Conservation (phyloP, 306 rosid genomes). For the Trifolium pratense region DNA sequence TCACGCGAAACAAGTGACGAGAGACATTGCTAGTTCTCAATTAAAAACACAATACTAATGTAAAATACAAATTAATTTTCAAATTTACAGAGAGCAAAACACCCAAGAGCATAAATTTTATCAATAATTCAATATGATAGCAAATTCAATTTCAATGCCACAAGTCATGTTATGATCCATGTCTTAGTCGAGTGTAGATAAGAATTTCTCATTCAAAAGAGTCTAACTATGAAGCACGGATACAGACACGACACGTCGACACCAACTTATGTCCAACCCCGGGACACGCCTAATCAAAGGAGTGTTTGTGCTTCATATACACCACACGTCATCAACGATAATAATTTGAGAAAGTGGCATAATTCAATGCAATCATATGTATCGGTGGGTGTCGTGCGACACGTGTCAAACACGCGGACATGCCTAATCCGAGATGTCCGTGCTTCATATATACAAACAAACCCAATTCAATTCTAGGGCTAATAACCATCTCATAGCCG, state of each 20-base stretch:
- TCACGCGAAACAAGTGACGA: constrained; percentile 6
- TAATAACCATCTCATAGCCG: constrained; percentile 7
- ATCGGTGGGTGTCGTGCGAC: too few relatives aligned
- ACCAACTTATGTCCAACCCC: too few relatives aligned
- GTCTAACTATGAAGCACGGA: too few relatives aligned
- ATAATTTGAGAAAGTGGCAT: too few relatives aligned
- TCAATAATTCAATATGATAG: constrained; percentile 1
- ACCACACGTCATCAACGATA: too few relatives aligned
- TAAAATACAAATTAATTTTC: not conserved
- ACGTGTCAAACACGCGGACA: too few relatives aligned
- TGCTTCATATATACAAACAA: not conserved
- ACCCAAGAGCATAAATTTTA: not conserved
- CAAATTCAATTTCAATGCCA: not conserved
- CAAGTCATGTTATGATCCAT: not conserved
- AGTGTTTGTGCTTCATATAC: too few relatives aligned
- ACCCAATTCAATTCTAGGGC: constrained; percentile 8
- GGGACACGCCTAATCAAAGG: too few relatives aligned
- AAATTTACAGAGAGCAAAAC: not conserved
- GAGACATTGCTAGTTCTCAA: not conserved
- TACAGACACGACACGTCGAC: too few relatives aligned
- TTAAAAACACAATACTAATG: not conserved
- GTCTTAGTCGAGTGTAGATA: not conserved
- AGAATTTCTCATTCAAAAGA: not conserved
- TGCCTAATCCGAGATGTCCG: too few relatives aligned
- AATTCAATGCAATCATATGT: too few relatives aligned